Evolutionary conservation across 2,329 filamentous ascomycete species (phyloP).

Genomic region (Cladobotryum protrusum): DNA sequence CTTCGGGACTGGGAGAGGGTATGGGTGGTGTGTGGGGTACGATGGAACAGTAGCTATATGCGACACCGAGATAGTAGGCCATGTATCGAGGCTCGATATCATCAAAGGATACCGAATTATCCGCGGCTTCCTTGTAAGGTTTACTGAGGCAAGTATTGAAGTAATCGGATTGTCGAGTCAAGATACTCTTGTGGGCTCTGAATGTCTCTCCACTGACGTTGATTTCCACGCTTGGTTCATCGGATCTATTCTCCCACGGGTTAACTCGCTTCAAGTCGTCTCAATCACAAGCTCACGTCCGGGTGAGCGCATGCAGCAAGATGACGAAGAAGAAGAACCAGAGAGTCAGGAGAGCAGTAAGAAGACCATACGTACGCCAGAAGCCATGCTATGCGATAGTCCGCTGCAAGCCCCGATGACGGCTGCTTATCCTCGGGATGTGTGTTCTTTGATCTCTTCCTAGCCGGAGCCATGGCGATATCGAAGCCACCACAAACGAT

Average conservation of each 20-base stretch:
- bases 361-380: constrained; percentile 22
- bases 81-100: constrained; percentile 29
- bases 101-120: constrained; percentile 23
- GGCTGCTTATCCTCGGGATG: constrained; percentile 11
- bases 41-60: constrained; percentile 29
- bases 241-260: constrained; percentile 15
- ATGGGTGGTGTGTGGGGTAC: constrained; percentile 23
- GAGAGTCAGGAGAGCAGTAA: not conserved
- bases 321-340: not conserved
- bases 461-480: constrained; percentile 19
- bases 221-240: constrained; percentile 26
- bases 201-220: constrained; percentile 24
- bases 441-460: constrained; percentile 19
- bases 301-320: too few species aligned
- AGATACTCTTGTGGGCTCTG: constrained; percentile 23
- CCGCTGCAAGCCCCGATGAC: constrained; percentile 22
- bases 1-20: constrained; percentile 20
- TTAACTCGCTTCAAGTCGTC: not conserved
- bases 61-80: constrained; percentile 29
- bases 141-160: constrained; percentile 24
- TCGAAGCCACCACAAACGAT: not conserved
- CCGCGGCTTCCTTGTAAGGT: constrained; percentile 22
- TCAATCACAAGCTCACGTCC: not conserved
- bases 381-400: constrained; percentile 29
- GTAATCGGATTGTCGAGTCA: constrained; percentile 29